Percentiles rank a stretch among this genome's conserved stretches.
Evolutionary conservation across 331 rosid species (phyloP).

Genomic region (Phaseolus coccineus): DNA sequence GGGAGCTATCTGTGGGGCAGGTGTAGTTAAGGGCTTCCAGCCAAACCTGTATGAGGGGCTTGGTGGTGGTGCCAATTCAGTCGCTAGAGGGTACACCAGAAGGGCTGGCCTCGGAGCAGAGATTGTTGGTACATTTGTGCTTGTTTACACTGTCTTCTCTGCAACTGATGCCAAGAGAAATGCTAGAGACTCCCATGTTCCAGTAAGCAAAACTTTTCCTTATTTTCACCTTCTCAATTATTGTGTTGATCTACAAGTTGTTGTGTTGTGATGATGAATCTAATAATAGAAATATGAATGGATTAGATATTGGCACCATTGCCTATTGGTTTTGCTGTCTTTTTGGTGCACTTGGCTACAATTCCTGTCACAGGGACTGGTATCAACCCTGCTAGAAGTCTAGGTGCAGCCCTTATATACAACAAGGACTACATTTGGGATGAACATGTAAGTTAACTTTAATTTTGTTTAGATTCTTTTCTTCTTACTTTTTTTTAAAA

Average conservation of each 20-base stretch:
- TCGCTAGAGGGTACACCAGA: constrained; percentile 10
- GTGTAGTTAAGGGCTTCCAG: constrained; percentile 42
- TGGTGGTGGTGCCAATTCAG: constrained; percentile 43
- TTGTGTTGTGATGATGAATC: background rate
- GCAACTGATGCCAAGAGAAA: constrained; percentile 46
- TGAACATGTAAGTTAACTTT: constrained; percentile 36
- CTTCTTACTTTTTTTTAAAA: background rate
- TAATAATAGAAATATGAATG: constrained; percentile 7
- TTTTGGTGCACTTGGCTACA: constrained; percentile 51
- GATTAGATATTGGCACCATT: constrained; percentile 46
- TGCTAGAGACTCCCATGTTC: constrained; percentile 48
- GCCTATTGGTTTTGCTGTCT: constrained; percentile 50
- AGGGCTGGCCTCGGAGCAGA: constrained; percentile 45
- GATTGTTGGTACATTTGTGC: constrained; percentile 48
- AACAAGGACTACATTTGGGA: constrained; percentile 47
- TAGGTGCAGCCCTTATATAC: constrained; percentile 47
- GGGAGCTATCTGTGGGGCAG: constrained; percentile 44
- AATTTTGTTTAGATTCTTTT: background rate
- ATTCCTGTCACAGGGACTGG: constrained; percentile 48
- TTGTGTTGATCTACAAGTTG: background rate
- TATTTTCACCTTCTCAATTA: background rate
- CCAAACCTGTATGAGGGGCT: constrained; percentile 30
- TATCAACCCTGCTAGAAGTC: constrained; percentile 46
- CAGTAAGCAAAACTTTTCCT: constrained; percentile 13
- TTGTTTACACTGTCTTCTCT: constrained; percentile 49